phyloP scores from a whole-genome alignment of 495 filamentous ascomycete species.

The Filosporella fistucella region DNA sequence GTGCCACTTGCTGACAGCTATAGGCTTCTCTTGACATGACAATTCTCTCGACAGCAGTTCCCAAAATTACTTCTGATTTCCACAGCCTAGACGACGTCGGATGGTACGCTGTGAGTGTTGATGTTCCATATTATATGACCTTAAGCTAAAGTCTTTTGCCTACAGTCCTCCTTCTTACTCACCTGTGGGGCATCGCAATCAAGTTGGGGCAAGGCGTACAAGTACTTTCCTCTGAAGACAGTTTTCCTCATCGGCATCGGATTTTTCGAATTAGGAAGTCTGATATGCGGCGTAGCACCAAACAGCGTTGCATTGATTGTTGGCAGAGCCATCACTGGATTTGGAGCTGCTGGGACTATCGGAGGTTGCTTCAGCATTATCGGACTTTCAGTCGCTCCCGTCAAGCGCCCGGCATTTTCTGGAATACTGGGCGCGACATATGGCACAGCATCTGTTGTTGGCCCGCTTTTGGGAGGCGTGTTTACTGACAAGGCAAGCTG shows the following conservation, averaged over 20 bases:
- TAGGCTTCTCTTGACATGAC: conserved; percentile 18
- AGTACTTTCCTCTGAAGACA: conserved; percentile 38
- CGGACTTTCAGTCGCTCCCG: conserved; percentile 66
- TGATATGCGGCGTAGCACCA: conserved; percentile 56
- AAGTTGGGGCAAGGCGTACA: conserved; percentile 13
- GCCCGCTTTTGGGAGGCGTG: conserved; percentile 56
- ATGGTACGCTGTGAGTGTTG: conserved; percentile 40
- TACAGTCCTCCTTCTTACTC: conserved; percentile 52
- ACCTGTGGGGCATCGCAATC: conserved; percentile 33
- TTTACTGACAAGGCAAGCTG: conserved; percentile 44
- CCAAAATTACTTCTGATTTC: conserved; percentile 41
- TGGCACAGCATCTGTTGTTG: conserved; percentile 63
- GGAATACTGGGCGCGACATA: conserved; percentile 11
- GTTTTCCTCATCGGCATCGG: conserved; percentile 44
- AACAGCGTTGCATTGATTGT: conserved; percentile 71
- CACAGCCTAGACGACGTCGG: conserved; percentile 38
- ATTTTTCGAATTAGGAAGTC: conserved; percentile 57
- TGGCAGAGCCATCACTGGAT: conserved; percentile 78
- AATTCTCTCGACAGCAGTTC: conserved; percentile 53
- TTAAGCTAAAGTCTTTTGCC: not conserved
- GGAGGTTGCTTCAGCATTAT: conserved; percentile 78
- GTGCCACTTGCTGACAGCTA: not conserved
- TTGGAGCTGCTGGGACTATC: conserved; percentile 77
- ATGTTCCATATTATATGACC: no score
- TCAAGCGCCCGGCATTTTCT: conserved; percentile 56